Evolutionary conservation across 192 early-diverging fungal genomes (phyloP).

Genomic region (Glomus cerebriforme): DNA sequence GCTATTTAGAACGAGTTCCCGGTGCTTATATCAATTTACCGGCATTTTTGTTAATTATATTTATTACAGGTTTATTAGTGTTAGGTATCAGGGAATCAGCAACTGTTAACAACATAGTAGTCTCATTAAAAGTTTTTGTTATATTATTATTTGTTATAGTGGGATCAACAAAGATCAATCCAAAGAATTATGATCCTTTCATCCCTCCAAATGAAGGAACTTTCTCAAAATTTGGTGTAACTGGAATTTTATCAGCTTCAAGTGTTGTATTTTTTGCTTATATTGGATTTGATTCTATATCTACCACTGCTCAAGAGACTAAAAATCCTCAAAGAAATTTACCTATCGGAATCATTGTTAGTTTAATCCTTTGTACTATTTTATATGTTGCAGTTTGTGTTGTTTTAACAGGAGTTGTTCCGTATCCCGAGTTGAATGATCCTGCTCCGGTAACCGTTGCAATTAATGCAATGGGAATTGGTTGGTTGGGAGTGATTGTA

Average conservation of each 20-base stretch:
- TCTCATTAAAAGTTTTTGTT: slow-evolving; percentile 71
- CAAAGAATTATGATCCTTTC: slow-evolving; percentile 76
- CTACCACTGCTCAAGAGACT: slow-evolving; percentile 84
- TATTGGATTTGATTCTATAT: slow-evolving; percentile 88
- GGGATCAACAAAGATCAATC: slow-evolving; percentile 67
- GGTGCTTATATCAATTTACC: slow-evolving; percentile 74
- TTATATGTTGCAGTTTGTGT: slow-evolving; percentile 37
- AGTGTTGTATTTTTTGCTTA: slow-evolving; percentile 79
- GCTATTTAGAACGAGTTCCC: neutral
- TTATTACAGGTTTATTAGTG: slow-evolving; percentile 66
- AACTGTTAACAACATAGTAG: slow-evolving; percentile 70
- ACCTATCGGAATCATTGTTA: slow-evolving; percentile 85
- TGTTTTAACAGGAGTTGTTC: slow-evolving; percentile 73
- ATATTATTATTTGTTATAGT: slow-evolving; percentile 82
- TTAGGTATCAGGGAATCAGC: slow-evolving; percentile 76
- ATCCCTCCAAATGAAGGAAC: slow-evolving; percentile 63
- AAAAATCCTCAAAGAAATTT: slow-evolving; percentile 77
- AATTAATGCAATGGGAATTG: slow-evolving; percentile 42
- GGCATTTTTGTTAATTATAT: slow-evolving; percentile 65
- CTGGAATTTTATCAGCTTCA: slow-evolving; percentile 73
- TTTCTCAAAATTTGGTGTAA: slow-evolving; percentile 62
- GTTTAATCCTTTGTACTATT: slow-evolving; percentile 42
- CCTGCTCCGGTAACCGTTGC: slow-evolving; percentile 60
- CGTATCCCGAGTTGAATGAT: slow-evolving; percentile 54
- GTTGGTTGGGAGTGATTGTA: slow-evolving; percentile 77